Percentiles rank a stretch among this genome's conserved stretches.
phyloP scores from a whole-genome alignment of 192 early-diverging fungal species.

The Entomortierella beljakovae region DNA sequence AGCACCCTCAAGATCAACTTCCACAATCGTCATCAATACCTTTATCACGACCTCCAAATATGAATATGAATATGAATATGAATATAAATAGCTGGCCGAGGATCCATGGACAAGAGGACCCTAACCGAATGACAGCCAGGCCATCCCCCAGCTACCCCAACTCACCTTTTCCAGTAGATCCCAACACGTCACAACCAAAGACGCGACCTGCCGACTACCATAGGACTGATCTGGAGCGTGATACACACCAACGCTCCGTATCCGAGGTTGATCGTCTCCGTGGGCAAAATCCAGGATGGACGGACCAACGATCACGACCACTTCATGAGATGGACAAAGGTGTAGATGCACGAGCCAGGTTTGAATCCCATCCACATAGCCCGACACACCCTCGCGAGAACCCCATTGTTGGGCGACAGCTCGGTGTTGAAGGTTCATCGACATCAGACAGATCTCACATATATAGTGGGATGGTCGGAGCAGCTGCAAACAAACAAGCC shows the following conservation, averaged over 20 bases:
- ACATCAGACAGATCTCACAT: conserved; percentile 11
- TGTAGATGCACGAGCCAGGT: conserved; percentile 13
- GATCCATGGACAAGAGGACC: background rate
- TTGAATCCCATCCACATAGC: conserved; percentile 17
- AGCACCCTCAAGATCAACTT: conserved; percentile 16
- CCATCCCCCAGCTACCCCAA: conserved; percentile 3
- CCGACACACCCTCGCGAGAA: conserved; percentile 16
- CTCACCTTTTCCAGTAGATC: conserved; percentile 18
- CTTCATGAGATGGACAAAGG: conserved; percentile 24
- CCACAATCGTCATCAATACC: conserved; percentile 13
- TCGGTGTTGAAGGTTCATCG: background rate
- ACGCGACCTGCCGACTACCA: conserved; percentile 3
- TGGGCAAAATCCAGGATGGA: conserved; percentile 2
- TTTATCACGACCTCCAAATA: conserved; percentile 15
- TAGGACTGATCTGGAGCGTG: conserved; percentile 20
- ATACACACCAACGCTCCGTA: conserved; percentile 18
- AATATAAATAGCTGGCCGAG: conserved; percentile 1
- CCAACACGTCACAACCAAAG: background rate
- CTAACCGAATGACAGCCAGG: conserved; percentile 8
- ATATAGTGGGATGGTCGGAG: conserved; percentile 28
- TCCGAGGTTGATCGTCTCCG: conserved; percentile 29
- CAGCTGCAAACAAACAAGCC: too few species aligned
- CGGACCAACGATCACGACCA: conserved; percentile 36
- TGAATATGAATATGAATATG: too few species aligned
- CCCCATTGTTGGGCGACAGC: background rate